These are phyloP conservation scores for Rhodotorula paludigena DNA, from an alignment of 768 basidiomycete species.

Conservation along the genomic window DNA sequence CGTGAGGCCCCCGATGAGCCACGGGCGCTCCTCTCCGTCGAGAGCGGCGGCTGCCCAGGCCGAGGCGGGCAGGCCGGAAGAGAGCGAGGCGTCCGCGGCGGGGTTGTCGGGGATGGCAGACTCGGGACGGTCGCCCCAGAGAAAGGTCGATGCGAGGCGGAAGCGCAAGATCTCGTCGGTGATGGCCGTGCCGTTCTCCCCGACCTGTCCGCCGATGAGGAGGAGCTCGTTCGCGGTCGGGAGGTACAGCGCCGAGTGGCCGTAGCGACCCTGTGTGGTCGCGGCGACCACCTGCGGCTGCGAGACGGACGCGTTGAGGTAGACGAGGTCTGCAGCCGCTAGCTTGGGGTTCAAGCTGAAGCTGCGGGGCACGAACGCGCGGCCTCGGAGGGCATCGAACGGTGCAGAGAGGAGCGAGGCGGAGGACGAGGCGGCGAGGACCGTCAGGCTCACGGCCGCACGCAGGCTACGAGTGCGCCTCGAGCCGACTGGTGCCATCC, in stretches of 20 bases:
- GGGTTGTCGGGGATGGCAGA: slow-evolving; percentile 35
- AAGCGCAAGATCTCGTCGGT: slow-evolving; percentile 33
- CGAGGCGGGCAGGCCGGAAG: background rate
- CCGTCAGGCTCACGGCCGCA: background rate
- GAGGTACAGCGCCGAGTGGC: slow-evolving; percentile 36
- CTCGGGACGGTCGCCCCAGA: slow-evolving; percentile 19
- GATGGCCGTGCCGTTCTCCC: slow-evolving; percentile 9
- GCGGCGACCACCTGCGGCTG: background rate
- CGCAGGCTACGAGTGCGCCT: too few relatives aligned
- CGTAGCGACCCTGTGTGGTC: slow-evolving; percentile 26
- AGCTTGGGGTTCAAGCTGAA: background rate
- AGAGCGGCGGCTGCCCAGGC: slow-evolving; percentile 26
- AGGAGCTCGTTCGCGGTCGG: slow-evolving; percentile 13
- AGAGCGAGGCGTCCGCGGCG: background rate
- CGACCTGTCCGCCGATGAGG: slow-evolving; percentile 37
- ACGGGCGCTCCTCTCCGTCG: slow-evolving; percentile 2
- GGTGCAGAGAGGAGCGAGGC: slow-evolving; percentile 7
- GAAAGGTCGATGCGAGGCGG: slow-evolving; percentile 23
- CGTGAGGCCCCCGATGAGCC: slow-evolving; percentile 37
- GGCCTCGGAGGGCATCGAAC: slow-evolving; percentile 5
- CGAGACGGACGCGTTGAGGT: background rate
- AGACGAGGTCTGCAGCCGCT: background rate
- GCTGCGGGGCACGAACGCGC: background rate
- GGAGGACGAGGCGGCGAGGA: background rate
- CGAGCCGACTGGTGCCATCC: too few relatives aligned